Percentiles rank a stretch among this genome's conserved stretches.
phyloP scores from a whole-genome alignment of 371 early-diverging fungal species.

The Entomophthora muscae region DNA sequence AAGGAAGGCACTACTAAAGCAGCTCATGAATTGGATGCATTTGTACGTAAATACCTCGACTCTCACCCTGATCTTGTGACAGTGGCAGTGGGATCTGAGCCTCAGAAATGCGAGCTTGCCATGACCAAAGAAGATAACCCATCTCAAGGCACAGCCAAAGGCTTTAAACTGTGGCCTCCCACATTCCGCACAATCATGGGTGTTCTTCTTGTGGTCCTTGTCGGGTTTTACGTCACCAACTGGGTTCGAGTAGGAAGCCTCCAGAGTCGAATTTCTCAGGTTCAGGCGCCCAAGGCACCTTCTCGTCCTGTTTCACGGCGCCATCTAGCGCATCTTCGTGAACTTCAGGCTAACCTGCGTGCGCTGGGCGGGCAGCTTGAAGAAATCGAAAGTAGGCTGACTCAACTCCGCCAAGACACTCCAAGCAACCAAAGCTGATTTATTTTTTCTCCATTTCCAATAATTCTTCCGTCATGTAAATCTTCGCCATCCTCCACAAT shows the following conservation, averaged over 20 bases:
- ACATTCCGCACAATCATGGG: neutral
- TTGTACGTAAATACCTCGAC: neutral
- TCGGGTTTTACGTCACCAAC: neutral
- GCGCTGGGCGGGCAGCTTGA: neutral
- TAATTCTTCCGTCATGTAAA: neutral
- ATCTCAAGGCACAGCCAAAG: neutral
- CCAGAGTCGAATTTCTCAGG: neutral
- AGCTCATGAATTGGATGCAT: conserved; percentile 1
- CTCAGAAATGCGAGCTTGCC: neutral
- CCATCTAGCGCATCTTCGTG: neutral
- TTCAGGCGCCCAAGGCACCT: neutral
- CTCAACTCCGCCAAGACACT: neutral
- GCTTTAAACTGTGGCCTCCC: neutral
- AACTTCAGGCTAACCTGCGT: neutral
- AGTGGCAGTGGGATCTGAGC: neutral
- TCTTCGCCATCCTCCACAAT: no score
- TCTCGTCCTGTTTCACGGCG: neutral
- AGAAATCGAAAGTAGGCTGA: neutral
- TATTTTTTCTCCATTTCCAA: neutral
- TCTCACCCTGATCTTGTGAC: conserved; percentile 4
- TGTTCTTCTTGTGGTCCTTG: neutral
- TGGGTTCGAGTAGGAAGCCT: neutral
- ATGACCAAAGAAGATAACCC: neutral
- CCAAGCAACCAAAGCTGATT: neutral
- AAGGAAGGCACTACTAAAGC: conserved; percentile 4